These are phyloP conservation scores for Phytophthora ohioensis DNA, from an alignment of 352 stramenopile species.

Conservation along the genomic window DNA sequence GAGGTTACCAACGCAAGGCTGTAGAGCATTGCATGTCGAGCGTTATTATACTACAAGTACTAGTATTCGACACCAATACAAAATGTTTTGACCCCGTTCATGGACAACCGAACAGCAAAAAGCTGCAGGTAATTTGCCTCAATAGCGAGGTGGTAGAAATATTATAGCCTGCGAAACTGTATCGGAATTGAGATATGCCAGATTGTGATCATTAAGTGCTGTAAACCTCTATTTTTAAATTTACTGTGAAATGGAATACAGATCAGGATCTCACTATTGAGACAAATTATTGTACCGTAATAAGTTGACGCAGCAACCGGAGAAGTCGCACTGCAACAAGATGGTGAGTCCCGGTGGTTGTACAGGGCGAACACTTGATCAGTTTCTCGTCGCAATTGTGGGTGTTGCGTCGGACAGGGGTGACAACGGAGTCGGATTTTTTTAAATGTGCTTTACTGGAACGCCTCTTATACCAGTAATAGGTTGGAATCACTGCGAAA, in stretches of 20 bases:
- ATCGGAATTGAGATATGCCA: too few relatives aligned
- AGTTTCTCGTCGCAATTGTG: neutral
- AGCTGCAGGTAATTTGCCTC: neutral
- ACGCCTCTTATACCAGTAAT: neutral
- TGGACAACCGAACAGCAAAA: conserved; percentile 23
- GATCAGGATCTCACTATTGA: too few relatives aligned
- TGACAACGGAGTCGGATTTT: neutral
- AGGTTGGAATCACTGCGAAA: neutral
- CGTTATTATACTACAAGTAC: neutral
- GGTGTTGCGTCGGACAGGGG: neutral
- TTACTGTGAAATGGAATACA: too few relatives aligned
- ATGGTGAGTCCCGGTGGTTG: conserved; percentile 25
- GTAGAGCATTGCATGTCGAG: conserved; percentile 8
- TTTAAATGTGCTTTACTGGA: neutral
- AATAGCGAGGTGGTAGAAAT: too few relatives aligned
- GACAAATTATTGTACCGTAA: too few relatives aligned
- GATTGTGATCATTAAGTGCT: too few relatives aligned
- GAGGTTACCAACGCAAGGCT: neutral
- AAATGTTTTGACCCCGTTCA: conserved; percentile 10
- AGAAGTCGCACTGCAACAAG: neutral
- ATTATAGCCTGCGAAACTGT: too few relatives aligned
- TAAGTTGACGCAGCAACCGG: too few relatives aligned
- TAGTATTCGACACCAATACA: conserved; percentile 14
- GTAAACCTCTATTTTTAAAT: too few relatives aligned
- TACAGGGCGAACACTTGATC: neutral